A percentile compares a stretch with the other conserved stretches of the same genome.
phyloP scores from a whole-genome alignment of 2,329 filamentous ascomycete species.

The Alternaria sp. region DNA sequence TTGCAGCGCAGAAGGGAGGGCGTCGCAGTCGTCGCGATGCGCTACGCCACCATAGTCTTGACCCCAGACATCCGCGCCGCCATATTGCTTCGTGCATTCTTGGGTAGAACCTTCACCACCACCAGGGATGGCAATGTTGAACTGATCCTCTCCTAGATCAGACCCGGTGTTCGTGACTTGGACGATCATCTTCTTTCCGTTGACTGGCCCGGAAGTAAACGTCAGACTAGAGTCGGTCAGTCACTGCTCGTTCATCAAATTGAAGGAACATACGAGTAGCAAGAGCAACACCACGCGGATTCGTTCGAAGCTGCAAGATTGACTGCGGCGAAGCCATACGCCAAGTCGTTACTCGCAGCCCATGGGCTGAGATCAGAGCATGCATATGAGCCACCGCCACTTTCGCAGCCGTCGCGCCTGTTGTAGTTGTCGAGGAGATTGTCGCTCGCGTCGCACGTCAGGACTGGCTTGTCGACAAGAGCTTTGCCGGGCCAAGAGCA shows the following conservation, averaged over 20 bases:
- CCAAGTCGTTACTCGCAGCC: conserved; percentile 61
- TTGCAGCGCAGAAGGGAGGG: conserved; percentile 61
- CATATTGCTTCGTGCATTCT: conserved; percentile 56
- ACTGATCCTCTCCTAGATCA: conserved; percentile 45
- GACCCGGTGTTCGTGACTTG: conserved; percentile 67
- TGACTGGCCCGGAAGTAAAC: conserved; percentile 62
- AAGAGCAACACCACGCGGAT: conserved; percentile 68
- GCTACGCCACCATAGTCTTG: conserved; percentile 65
- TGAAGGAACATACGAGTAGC: conserved; percentile 57
- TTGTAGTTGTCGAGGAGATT: conserved; percentile 56
- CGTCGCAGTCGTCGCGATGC: conserved; percentile 58
- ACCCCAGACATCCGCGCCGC: conserved; percentile 59
- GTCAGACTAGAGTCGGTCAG: conserved; percentile 51
- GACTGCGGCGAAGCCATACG: conserved; percentile 70
- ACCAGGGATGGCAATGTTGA: conserved; percentile 47
- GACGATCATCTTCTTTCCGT: conserved; percentile 68
- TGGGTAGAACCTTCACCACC: conserved; percentile 43
- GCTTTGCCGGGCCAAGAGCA: conserved; percentile 65
- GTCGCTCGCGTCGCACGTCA: conserved; percentile 60
- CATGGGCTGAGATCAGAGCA: conserved; percentile 67
- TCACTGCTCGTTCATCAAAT: background rate
- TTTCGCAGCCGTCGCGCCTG: conserved; percentile 55
- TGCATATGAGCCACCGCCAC: conserved; percentile 57
- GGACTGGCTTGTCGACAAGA: conserved; percentile 56
- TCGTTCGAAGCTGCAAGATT: conserved; percentile 62